Evolutionary conservation across 768 basidiomycete species (phyloP).

Genomic region (Obba rivulosa): DNA sequence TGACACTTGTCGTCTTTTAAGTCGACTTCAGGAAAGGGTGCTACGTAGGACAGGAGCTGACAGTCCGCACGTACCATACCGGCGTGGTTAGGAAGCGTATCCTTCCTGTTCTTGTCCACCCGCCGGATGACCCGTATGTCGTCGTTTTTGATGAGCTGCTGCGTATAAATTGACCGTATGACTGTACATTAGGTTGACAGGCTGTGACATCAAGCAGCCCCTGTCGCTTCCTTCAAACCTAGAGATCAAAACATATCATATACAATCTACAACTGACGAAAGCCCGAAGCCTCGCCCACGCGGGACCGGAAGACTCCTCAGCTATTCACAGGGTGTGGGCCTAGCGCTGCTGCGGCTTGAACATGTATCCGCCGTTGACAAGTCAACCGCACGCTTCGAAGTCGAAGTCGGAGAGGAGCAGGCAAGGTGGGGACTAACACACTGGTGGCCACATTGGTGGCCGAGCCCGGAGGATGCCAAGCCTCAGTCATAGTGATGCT

Average conservation of each 20-base stretch:
- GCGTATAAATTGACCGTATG: neutral
- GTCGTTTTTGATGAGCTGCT: conserved; percentile 16
- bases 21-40: conserved; percentile 98
- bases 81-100: conserved; percentile 89
- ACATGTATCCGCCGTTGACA: conserved; percentile 52
- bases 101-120: conserved; percentile 65
- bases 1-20: conserved; percentile 21
- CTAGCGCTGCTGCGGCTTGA: conserved; percentile 80
- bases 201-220: too few relatives aligned
- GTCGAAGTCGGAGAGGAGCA: conserved; percentile 21
- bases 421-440: conserved; percentile 39
- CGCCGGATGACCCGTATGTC: conserved; percentile 26
- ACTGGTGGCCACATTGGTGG: conserved; percentile 48
- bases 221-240: conserved; percentile 8
- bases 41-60: conserved; percentile 96
- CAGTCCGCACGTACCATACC: conserved; percentile 93
- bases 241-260: conserved; percentile 26
- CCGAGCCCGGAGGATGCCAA: conserved; percentile 33
- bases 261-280: conserved; percentile 19
- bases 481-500: too few relatives aligned
- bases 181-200: neutral
- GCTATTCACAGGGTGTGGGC: conserved; percentile 52
- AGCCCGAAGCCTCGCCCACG: conserved; percentile 36
- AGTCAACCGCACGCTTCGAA: conserved; percentile 41
- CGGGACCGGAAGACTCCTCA: conserved; percentile 72